A percentile compares a stretch with the other conserved stretches of the same genome.
Evolutionary conservation across 2,329 filamentous ascomycete species (phyloP).

Genomic region (Spiromastix sp.): DNA sequence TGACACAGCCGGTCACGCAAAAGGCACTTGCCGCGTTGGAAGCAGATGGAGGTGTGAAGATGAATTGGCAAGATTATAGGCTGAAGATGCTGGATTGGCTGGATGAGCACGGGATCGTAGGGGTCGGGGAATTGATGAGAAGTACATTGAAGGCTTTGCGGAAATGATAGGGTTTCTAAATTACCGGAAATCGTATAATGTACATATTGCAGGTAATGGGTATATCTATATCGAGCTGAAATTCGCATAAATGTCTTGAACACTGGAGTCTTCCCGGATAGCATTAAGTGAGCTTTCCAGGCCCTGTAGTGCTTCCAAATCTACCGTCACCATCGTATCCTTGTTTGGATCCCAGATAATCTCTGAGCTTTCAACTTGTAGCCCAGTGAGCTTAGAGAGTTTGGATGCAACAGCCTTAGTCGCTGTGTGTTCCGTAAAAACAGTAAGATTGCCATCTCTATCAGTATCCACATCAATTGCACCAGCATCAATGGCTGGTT

Average conservation of each 20-base stretch:
- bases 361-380: conserved; percentile 63
- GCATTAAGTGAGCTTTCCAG: conserved; percentile 48
- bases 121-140: conserved; percentile 63
- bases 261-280: conserved; percentile 55
- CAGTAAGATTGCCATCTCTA: conserved; percentile 57
- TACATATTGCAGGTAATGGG: conserved; percentile 11
- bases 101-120: conserved; percentile 52
- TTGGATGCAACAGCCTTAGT: conserved; percentile 55
- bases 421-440: conserved; percentile 58
- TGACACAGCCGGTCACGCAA: conserved; percentile 54
- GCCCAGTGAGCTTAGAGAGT: conserved; percentile 51
- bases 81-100: conserved; percentile 61
- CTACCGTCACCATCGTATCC: conserved; percentile 60
- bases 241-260: conserved; percentile 75
- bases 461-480: conserved; percentile 48
- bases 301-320: conserved; percentile 44
- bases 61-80: conserved; percentile 66
- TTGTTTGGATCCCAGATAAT: conserved; percentile 79
- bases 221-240: conserved; percentile 11
- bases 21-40: conserved; percentile 53
- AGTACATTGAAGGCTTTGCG: conserved; percentile 70
- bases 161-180: no score
- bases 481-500: conserved; percentile 76
- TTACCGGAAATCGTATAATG: no score
- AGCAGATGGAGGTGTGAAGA: conserved; percentile 52